Percentiles rank a stretch among this genome's conserved stretches.
These are phyloP conservation scores for Sporodiniella umbellata DNA, from an alignment of 371 early-diverging fungal genomes.

Conservation along the genomic window DNA sequence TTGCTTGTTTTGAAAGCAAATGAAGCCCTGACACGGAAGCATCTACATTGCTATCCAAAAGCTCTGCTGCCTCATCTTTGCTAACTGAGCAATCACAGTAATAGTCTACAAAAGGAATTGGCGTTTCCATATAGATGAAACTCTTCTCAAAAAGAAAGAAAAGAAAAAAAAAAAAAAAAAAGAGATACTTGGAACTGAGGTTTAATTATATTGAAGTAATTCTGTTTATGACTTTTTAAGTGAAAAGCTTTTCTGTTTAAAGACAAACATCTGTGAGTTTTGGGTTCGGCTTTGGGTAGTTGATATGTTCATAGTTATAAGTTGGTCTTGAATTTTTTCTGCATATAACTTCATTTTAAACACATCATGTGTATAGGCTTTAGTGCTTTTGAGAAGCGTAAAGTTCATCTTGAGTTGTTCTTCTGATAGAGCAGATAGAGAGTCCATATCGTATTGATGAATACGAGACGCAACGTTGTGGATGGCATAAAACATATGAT, in stretches of 20 bases:
- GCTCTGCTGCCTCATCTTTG: conserved; percentile 13
- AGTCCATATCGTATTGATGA: conserved; percentile 9
- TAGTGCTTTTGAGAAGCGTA: conserved; percentile 31
- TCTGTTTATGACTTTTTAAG: background rate
- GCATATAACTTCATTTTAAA: conserved; percentile 44
- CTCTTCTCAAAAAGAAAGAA: background rate
- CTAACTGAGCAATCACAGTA: conserved; percentile 39
- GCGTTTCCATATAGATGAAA: conserved; percentile 1
- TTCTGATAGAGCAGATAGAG: conserved; percentile 10
- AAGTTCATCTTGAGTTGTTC: conserved; percentile 40
- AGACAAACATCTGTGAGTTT: background rate
- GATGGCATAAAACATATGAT: conserved; percentile 50
- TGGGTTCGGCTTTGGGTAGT: background rate
- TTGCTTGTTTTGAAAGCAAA: conserved; percentile 33
- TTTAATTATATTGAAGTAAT: background rate
- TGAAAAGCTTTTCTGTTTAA: background rate
- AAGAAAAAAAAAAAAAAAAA: background rate
- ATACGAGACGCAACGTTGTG: conserved; percentile 38
- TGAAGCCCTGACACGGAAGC: conserved; percentile 31
- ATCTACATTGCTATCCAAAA: background rate
- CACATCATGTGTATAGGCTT: conserved; percentile 40
- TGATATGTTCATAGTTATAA: conserved; percentile 12
- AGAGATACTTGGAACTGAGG: background rate
- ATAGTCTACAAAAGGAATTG: conserved; percentile 49
- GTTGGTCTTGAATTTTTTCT: conserved; percentile 37